Evolutionary conservation across 306 rosid species (phyloP).

Genomic region (Albizia julibrissin): DNA sequence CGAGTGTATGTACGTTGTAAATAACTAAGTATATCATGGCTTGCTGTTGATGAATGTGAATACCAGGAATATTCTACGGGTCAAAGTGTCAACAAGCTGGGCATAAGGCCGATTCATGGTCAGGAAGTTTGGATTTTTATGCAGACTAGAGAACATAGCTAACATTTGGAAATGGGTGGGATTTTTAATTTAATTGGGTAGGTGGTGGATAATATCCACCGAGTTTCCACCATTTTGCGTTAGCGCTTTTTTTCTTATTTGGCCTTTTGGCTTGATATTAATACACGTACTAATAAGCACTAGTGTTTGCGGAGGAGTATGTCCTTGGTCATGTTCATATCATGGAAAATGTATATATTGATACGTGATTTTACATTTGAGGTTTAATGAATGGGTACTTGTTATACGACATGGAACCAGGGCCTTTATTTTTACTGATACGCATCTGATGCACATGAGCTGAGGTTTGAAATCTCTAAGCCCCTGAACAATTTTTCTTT

Average conservation of each 20-base stretch:
- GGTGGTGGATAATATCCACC: slow-evolving; percentile 25
- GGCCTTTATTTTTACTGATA: background rate
- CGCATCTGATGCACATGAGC: background rate
- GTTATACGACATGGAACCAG: background rate
- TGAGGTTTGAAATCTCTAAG: background rate
- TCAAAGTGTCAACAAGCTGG: background rate
- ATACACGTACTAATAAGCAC: slow-evolving; percentile 2
- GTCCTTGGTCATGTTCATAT: slow-evolving; percentile 16
- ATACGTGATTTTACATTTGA: slow-evolving; percentile 10
- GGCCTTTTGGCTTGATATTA: slow-evolving; percentile 25
- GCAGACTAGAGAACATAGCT: slow-evolving; percentile 36
- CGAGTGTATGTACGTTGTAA: slow-evolving; percentile 28
- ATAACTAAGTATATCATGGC: slow-evolving; percentile 34
- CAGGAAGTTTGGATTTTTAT: slow-evolving; percentile 34
- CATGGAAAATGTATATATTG: slow-evolving; percentile 37
- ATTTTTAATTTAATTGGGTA: slow-evolving; percentile 18
- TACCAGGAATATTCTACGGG: slow-evolving; percentile 31
- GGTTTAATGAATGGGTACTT: slow-evolving; percentile 14
- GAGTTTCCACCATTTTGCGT: slow-evolving; percentile 11
- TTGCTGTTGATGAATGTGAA: slow-evolving; percentile 43
- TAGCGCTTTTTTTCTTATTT: slow-evolving; percentile 16
- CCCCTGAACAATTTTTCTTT: background rate
- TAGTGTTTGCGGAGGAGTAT: slow-evolving; percentile 6
- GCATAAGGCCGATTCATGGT: slow-evolving; percentile 21
- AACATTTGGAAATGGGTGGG: slow-evolving; percentile 24